A percentile compares a stretch with the other conserved stretches of the same genome.
Evolutionary conservation across 192 early-diverging fungal species (phyloP).

Genomic region (Ambispora gerdemannii): DNA sequence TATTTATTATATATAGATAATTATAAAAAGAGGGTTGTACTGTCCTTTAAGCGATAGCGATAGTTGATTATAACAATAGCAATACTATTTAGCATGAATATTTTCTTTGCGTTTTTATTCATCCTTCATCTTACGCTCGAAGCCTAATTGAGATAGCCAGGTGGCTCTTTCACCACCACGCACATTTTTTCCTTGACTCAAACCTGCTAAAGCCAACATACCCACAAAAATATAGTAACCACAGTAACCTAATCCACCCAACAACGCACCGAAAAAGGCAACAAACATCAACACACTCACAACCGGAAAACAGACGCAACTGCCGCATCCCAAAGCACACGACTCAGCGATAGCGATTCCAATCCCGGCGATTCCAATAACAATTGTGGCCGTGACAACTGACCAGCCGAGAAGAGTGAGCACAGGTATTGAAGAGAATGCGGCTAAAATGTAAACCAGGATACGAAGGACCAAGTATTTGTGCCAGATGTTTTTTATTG

Average conservation of each 20-base stretch:
- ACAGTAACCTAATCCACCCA: background rate
- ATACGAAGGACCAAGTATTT: background rate
- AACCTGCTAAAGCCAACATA: too few species aligned
- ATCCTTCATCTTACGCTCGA: too few species aligned
- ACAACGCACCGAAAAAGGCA: background rate
- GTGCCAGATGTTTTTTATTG: slow-evolving; percentile 1
- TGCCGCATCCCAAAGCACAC: background rate
- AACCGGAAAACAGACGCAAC: slow-evolving; percentile 2
- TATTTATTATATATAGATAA: too few species aligned
- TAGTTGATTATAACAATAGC: too few species aligned
- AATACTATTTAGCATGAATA: too few species aligned
- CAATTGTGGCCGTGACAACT: background rate
- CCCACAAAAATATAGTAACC: background rate
- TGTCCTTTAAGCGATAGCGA: too few species aligned
- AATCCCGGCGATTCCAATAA: slow-evolving; percentile 4
- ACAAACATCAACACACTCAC: background rate
- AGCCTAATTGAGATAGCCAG: too few species aligned
- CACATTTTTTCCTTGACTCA: too few species aligned
- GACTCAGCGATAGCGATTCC: slow-evolving; percentile 1
- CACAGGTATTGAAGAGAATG: background rate
- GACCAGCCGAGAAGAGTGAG: background rate
- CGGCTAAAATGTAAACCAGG: background rate
- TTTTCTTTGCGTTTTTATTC: too few species aligned
- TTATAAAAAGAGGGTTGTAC: too few species aligned
- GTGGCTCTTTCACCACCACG: too few species aligned